Conservation (phyloP, 1,284 basidiomycete genomes). For the Afroboletus lepidellus region DNA sequence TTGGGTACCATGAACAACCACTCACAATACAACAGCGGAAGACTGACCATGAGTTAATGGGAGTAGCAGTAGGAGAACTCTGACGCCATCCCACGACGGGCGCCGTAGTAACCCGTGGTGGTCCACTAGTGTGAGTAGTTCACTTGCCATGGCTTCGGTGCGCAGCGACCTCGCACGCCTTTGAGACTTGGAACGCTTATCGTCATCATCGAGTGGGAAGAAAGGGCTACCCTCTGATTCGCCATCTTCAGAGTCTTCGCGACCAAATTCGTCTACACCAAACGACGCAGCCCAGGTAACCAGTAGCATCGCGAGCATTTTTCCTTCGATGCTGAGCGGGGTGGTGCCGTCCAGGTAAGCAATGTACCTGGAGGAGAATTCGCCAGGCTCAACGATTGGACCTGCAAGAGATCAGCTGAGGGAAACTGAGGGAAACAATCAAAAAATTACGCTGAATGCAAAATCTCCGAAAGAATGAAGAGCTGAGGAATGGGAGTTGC, state of each 20-base stretch:
- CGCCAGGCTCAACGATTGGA: slow-evolving; percentile 69
- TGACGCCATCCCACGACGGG: slow-evolving; percentile 83
- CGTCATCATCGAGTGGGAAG: slow-evolving; percentile 14
- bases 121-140: slow-evolving; percentile 78
- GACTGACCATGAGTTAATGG: slow-evolving; percentile 76
- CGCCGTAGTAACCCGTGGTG: slow-evolving; percentile 74
- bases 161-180: slow-evolving; percentile 23
- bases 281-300: slow-evolving; percentile 86
- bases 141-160: slow-evolving; percentile 60
- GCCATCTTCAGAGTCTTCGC: slow-evolving; percentile 21
- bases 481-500: slow-evolving; percentile 75
- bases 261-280: slow-evolving; percentile 77
- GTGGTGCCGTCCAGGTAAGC: slow-evolving; percentile 58
- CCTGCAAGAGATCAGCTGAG: slow-evolving; percentile 39
- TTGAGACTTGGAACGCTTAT: slow-evolving; percentile 22
- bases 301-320: slow-evolving; percentile 66
- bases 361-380: slow-evolving; percentile 70
- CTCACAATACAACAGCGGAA: neutral
- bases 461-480: slow-evolving; percentile 80
- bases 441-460: slow-evolving; percentile 69
- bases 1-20: slow-evolving; percentile 11
- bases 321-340: slow-evolving; percentile 56
- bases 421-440: slow-evolving; percentile 4
- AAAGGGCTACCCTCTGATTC: slow-evolving; percentile 24
- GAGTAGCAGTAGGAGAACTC: slow-evolving; percentile 71